Base-by-base conservation (phyloP, 2,329 filamentous ascomycete species). In the Exophiala sp. region DNA sequence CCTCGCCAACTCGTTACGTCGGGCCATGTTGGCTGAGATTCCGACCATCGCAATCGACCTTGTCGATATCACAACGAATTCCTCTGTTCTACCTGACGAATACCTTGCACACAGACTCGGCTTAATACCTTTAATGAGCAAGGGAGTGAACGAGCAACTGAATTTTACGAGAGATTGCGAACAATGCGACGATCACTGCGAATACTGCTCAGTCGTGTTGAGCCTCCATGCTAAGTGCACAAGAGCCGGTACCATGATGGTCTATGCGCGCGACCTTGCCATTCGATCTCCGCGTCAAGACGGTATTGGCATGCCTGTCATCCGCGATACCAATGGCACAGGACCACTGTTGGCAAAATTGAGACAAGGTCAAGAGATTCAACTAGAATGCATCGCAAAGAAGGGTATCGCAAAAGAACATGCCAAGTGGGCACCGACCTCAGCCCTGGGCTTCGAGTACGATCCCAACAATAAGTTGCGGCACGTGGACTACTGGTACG, bases 351-450 rank as follows among this genome's bases (percentile, higher is more conserved):
- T 99, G 62, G 89, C 88, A 66, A 97, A 97, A 78, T 76, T 99
- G 68, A 82, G 92, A 54, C 87, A 86, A 67, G 90, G 88, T 2
- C 94, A 99, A 74, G 91, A 96, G 72, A 76, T 99, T 57, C 87
- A 90, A 70, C 83, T 99, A 67, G 88, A 83, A 58, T 97, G 92
- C 69, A 88, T 96, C 62, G 94, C 92, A 47, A 96, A 96, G 79
- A 97, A 97, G 79, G 94, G 94, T 1, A 97, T 97, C 61, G 91
- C 92, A 35, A 99, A 99, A 78, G 94, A 99, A 71, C 94, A 99
- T 72, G 89, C 94, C 8, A 99, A 99, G 73, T 99, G 94, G 94
- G 88, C 90, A 66, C 91, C 94, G 1, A 92, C 89, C 34, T 82
- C 91, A 38, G 94, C 94, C 3, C 86, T 99, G 38, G 91, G 90